These are phyloP conservation scores for Neurospora tetrasperma DNA, from an alignment of 495 filamentous ascomycete genomes.

Conservation along the genomic window DNA sequence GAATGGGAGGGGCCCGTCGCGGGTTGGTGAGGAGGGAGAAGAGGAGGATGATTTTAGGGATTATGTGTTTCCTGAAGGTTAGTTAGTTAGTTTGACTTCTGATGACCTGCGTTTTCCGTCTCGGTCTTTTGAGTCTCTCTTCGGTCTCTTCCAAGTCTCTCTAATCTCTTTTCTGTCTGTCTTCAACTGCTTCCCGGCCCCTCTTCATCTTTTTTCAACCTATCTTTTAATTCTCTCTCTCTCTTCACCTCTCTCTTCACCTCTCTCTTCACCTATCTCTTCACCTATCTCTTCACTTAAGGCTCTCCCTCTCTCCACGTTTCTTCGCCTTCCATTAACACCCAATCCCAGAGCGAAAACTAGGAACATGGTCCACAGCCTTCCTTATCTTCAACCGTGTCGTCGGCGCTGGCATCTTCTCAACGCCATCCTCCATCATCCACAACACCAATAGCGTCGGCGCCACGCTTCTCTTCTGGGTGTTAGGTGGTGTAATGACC, in stretches of 20 bases:
- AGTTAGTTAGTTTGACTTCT: too few species aligned
- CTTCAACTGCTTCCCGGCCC: not conserved
- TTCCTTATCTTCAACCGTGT: conserved; percentile 29
- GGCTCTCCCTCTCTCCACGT: not conserved
- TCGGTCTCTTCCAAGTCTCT: not conserved
- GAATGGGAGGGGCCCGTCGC: not conserved
- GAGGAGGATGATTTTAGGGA: conserved; percentile 21
- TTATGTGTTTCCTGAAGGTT: conserved; percentile 29
- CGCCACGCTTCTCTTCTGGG: conserved; percentile 24
- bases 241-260: not conserved
- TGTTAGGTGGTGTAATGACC: conserved; percentile 23
- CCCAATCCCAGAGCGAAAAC: conserved; percentile 15
- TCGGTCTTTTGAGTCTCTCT: too few species aligned
- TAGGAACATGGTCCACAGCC: conserved; percentile 24
- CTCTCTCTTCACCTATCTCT: not conserved
- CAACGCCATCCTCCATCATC: conserved; percentile 19
- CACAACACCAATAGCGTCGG: conserved; percentile 20
- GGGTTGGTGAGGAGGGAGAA: not conserved
- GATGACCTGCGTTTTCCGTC: too few species aligned
- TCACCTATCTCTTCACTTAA: not conserved
- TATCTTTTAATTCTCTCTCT: not conserved
- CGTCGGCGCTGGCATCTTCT: conserved; percentile 23
- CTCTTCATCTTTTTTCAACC: not conserved
- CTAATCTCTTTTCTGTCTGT: not conserved
- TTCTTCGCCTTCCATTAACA: not conserved